Evolutionary conservation across 2,329 filamentous ascomycete species (phyloP).

Genomic region (Colletotrichum cordylinicola): DNA sequence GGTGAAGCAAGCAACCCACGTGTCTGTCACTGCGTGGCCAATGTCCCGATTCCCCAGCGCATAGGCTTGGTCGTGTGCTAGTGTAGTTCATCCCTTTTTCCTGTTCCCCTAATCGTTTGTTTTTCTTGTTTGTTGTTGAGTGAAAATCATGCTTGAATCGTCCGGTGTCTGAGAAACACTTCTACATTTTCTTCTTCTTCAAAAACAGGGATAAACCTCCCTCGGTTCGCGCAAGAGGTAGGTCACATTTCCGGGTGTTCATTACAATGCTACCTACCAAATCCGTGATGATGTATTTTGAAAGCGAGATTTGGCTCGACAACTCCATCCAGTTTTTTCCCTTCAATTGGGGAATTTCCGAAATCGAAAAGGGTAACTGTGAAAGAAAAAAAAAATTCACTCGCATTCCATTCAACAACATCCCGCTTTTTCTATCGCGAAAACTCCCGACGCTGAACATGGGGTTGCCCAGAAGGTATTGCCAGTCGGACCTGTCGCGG

Average conservation of each 20-base stretch:
- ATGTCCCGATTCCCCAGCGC: not conserved
- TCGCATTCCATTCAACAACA: not conserved
- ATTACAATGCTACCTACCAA: constrained; percentile 3
- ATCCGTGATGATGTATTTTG: not conserved
- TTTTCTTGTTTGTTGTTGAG: constrained; percentile 4
- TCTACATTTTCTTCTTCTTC: not conserved
- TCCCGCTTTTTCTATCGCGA: constrained; percentile 3
- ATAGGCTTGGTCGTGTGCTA: not conserved
- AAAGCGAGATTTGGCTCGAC: constrained; percentile 2
- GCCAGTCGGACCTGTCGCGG: not conserved
- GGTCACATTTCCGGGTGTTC: not conserved
- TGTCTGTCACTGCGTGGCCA: not conserved
- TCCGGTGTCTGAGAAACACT: constrained; percentile 12
- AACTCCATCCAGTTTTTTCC: not conserved
- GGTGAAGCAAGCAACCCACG: not conserved
- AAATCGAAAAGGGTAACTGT: not conserved
- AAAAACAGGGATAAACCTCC: not conserved
- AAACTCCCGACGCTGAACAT: not conserved
- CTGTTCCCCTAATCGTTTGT: not conserved
- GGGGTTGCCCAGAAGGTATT: not conserved
- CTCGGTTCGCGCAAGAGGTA: not conserved
- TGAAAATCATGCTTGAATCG: constrained; percentile 9
- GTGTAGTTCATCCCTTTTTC: not conserved
- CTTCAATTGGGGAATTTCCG: not conserved
- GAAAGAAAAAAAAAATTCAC: not conserved